These are phyloP conservation scores for Opeltia flavorubescens DNA, from an alignment of 495 filamentous ascomycete species.

Conservation along the genomic window DNA sequence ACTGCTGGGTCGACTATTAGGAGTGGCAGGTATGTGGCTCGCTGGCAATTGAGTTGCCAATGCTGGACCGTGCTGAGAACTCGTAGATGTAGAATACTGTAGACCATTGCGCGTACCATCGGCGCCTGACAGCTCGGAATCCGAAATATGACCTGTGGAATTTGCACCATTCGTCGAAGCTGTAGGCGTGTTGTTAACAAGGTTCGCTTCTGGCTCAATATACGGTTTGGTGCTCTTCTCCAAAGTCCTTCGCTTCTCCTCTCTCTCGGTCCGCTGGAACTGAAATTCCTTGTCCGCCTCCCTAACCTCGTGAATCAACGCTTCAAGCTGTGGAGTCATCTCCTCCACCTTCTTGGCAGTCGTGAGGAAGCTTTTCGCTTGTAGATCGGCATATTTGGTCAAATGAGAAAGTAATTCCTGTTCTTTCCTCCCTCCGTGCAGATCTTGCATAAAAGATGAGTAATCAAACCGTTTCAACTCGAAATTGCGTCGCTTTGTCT, in stretches of 20 bases:
- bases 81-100: conserved; percentile 27
- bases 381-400: conserved; percentile 85
- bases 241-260: conserved; percentile 76
- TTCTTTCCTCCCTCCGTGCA: conserved; percentile 93
- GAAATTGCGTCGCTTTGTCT: conserved; percentile 82
- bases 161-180: conserved; percentile 24
- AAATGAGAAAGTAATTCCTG: conserved; percentile 93
- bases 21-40: conserved; percentile 17
- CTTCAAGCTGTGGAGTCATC: conserved; percentile 82
- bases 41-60: conserved; percentile 15
- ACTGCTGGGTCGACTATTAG: conserved; percentile 22
- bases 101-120: conserved; percentile 51
- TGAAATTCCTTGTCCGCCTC: conserved; percentile 94
- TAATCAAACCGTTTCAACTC: conserved; percentile 98
- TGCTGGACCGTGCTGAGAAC: conserved; percentile 29
- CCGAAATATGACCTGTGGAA: conserved; percentile 25
- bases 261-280: conserved; percentile 79
- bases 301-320: conserved; percentile 75
- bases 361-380: conserved; percentile 67
- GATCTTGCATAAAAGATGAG: conserved; percentile 96
- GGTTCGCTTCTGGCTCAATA: conserved; percentile 51
- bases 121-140: conserved; percentile 52
- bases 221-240: conserved; percentile 82
- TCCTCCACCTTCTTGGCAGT: conserved; percentile 78
- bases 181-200: conserved; percentile 16